Percentiles rank a stretch among this genome's conserved stretches.
phyloP scores from a whole-genome alignment of 169 alveolate genomes.

The Amoebophrya sp. region DNA sequence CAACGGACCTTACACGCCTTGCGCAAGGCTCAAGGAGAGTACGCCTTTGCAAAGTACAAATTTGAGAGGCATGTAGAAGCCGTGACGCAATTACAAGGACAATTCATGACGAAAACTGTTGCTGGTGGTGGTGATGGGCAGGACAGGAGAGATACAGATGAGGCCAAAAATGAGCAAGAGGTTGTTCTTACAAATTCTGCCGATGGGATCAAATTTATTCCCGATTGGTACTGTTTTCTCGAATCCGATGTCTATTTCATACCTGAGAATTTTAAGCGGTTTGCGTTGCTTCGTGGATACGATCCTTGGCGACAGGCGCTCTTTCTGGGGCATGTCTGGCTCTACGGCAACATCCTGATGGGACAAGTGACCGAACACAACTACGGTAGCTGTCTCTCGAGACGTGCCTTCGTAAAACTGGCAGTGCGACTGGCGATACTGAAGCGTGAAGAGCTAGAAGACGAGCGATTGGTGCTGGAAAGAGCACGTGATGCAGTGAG shows the following conservation, averaged over 20 bases:
- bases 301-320: conserved; percentile 15
- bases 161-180: neutral
- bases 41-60: neutral
- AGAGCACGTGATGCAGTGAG: neutral
- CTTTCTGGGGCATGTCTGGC: neutral
- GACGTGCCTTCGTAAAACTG: neutral
- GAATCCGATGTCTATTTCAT: conserved; percentile 4
- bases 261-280: neutral
- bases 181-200: too few relatives aligned
- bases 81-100: neutral
- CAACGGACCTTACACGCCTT: neutral
- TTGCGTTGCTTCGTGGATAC: neutral
- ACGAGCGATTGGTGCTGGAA: neutral
- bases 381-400: neutral
- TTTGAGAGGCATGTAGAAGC: neutral
- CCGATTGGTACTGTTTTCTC: neutral
- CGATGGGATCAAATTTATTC: neutral
- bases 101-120: neutral
- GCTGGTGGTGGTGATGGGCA: too few relatives aligned
- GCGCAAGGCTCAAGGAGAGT: neutral
- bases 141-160: too few relatives aligned
- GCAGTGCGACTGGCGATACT: neutral
- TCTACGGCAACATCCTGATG: neutral
- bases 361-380: conserved; percentile 8
- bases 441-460: neutral